Conservation (phyloP, 257 asterid species). For the Penstemon barbatus region DNA sequence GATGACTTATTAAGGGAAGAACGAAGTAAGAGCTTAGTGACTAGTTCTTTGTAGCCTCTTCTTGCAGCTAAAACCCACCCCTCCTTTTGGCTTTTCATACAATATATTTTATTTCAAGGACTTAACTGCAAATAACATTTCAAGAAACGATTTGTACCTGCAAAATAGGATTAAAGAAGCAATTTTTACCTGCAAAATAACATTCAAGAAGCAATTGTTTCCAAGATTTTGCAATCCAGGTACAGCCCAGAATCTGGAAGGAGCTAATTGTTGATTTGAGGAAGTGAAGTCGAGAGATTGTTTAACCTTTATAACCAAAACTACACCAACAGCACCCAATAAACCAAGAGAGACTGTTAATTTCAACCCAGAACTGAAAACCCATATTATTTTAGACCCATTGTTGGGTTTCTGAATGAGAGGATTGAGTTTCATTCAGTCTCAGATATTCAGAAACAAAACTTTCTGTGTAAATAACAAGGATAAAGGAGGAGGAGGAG, state of each 20-base stretch:
- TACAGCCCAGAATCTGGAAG: conserved; percentile 45
- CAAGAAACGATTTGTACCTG: neutral
- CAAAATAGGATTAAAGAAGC: neutral
- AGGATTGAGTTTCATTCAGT: conserved; percentile 31
- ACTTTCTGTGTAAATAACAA: neutral
- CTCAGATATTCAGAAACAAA: conserved; percentile 38
- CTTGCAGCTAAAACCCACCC: neutral
- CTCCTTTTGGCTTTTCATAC: neutral
- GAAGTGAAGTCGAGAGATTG: conserved; percentile 31
- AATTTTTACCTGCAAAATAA: conserved; percentile 75
- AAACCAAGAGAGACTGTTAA: conserved; percentile 53
- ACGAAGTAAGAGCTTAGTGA: neutral
- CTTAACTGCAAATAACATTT: neutral
- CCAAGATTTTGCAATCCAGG: conserved; percentile 89
- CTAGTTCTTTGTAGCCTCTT: neutral
- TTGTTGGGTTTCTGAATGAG: conserved; percentile 34
- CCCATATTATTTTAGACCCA: conserved; percentile 43
- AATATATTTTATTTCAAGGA: neutral
- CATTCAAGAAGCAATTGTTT: conserved; percentile 88
- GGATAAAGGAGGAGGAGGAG: neutral
- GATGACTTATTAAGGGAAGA: neutral
- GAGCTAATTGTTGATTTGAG: conserved; percentile 24
- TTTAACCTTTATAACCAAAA: conserved; percentile 46
- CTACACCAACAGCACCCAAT: conserved; percentile 53
- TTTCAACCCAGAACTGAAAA: conserved; percentile 39